Conservation (phyloP, 2,329 filamentous ascomycete genomes). For the Gaeumannomyces tritici region DNA sequence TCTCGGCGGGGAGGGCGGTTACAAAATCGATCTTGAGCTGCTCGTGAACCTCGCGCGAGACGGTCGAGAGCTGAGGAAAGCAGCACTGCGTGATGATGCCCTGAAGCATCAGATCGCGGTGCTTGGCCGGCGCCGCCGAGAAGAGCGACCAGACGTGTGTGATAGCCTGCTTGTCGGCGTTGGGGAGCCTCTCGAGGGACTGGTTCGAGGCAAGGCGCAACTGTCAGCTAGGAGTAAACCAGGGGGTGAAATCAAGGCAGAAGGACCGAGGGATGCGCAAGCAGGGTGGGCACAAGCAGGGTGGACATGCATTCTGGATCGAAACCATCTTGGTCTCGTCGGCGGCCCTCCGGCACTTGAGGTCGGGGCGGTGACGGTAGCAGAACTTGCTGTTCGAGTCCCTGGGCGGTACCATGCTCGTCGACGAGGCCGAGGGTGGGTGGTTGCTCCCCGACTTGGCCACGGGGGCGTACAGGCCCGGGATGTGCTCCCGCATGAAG, state of each 20-base stretch:
- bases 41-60: slow-evolving; percentile 83
- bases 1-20: slow-evolving; percentile 75
- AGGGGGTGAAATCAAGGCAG: too few relatives aligned
- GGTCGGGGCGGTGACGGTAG: slow-evolving; percentile 88
- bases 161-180: slow-evolving; percentile 87
- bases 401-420: slow-evolving; percentile 29
- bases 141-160: slow-evolving; percentile 97
- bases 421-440: slow-evolving; percentile 12
- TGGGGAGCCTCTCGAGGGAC: slow-evolving; percentile 74
- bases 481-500: slow-evolving; percentile 86
- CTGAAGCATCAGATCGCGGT: slow-evolving; percentile 91
- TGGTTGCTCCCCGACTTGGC: slow-evolving; percentile 41
- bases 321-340: slow-evolving; percentile 96
- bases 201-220: slow-evolving; percentile 21
- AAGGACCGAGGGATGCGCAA: slow-evolving; percentile 4
- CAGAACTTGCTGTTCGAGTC: slow-evolving; percentile 82
- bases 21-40: slow-evolving; percentile 98
- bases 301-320: slow-evolving; percentile 64
- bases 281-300: too few relatives aligned
- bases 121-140: slow-evolving; percentile 86
- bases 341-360: slow-evolving; percentile 84
- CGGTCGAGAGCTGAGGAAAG: slow-evolving; percentile 90
- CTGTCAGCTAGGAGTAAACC: background rate
- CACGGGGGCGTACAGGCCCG: slow-evolving; percentile 74
- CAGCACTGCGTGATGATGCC: slow-evolving; percentile 95